A percentile compares a stretch with the other conserved stretches of the same genome.
Conservation (phyloP, 2,329 filamentous ascomycete genomes). For the Aspergillus brasiliensis region DNA sequence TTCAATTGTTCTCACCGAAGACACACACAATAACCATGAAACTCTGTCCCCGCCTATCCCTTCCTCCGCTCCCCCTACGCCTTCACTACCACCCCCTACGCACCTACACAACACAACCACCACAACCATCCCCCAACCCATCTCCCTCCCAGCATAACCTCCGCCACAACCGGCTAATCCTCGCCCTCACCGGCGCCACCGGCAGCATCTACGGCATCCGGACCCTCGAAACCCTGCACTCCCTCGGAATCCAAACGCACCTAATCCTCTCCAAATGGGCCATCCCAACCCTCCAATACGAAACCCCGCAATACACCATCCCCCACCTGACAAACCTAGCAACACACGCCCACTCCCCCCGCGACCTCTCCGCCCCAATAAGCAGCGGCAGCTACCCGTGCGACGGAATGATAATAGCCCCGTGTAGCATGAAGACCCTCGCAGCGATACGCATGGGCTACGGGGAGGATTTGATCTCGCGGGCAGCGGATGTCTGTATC, state of each 20-base stretch:
- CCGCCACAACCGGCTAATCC: constrained; percentile 11
- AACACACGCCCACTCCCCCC: constrained; percentile 17
- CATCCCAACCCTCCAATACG: constrained; percentile 25
- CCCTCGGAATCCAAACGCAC: constrained; percentile 29
- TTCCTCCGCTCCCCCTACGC: too few relatives aligned
- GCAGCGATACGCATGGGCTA: constrained; percentile 42
- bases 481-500: constrained; percentile 46
- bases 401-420: constrained; percentile 49
- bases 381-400: constrained; percentile 22
- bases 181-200: constrained; percentile 37
- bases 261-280: constrained; percentile 35
- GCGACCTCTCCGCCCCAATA: constrained; percentile 29
- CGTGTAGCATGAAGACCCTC: constrained; percentile 51
- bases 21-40: not conserved
- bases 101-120: not conserved
- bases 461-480: constrained; percentile 46
- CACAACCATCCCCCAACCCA: not conserved
- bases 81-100: too few relatives aligned
- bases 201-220: constrained; percentile 30
- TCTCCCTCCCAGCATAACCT: not conserved
- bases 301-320: constrained; percentile 13
- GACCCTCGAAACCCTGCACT: constrained; percentile 27
- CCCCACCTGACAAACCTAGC: constrained; percentile 14
- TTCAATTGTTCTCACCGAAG: not conserved
- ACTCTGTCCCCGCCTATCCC: not conserved